Base-by-base conservation (phyloP, 2,329 filamentous ascomycete genomes). In the Alternaria incomplexa region DNA sequence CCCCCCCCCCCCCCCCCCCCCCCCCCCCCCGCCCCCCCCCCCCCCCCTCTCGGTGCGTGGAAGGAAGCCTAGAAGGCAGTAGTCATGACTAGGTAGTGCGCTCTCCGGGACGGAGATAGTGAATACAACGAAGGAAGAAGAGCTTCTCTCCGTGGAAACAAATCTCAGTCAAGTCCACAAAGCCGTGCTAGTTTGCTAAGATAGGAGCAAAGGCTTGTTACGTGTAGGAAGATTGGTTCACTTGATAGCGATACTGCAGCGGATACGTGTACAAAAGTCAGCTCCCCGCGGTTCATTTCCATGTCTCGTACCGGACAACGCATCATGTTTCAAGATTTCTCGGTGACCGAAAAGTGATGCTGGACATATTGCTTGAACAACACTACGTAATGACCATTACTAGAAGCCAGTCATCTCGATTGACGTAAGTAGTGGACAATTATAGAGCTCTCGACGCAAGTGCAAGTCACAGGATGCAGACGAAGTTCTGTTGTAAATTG, bases 391-490 rank as follows among this genome's bases (percentile, higher is more conserved):
- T 40, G 15, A 40, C 8, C 32, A n/a, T n/a, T n/a, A 9, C 8
- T 2, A 40, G 32, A 40, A 17, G 32, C 8, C 0, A 0, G 15
- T n/a, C 8, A 40, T 40, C 15, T 40, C 32, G 15, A 40, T 40
- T 10, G 1, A 1, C 32, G 3, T n/a, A 0, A 17, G 6, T 40
- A 0, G 15, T 10, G 4, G 32, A 40, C 10, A 40, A 17, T 15
- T n/a, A 17, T 1, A 10, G 1, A 40, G 32, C 1, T 8, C 8
- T 40, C 32, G 32, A 40, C 32, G 32, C 32, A 9, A 1, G 3
- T 17, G 32, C 32, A n/a, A 40, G 32, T 3, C 15, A 17, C 7
- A 0, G 32, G 32, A 40, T 40, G 32, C 32, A 40, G 3, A 40
- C 1, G 32, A 40, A 3, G 32, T 40, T n/a, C 7, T 2, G 15